Base-by-base conservation (phyloP, 306 rosid genomes). In the Calophaca sinica region DNA sequence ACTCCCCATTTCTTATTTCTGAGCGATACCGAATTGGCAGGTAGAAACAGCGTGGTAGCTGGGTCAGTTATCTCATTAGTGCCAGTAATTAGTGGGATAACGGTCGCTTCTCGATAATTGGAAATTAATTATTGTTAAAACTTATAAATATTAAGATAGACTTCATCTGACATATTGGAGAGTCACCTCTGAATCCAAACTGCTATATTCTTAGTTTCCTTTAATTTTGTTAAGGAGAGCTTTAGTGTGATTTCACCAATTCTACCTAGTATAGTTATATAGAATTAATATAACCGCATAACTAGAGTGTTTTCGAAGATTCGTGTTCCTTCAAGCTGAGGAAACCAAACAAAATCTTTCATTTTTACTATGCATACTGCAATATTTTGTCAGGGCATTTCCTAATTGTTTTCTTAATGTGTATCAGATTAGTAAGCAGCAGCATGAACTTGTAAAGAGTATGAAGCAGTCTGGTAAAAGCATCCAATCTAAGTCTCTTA, bases 401-500 rank as follows among this genome's bases (percentile, higher is more conserved):
- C 51, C 79, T 83, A 68, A 84, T 72, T 49, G 68, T 75, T 69
- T 65, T 35, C 78, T 70, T 72, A 48, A 32, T 84, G 53, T 74
- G 59, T 80, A 84, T 84, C 91, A 94, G 99, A 86, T 94, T 79
- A 94, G 96, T 79, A 94, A 79, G 86, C 87, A 86, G 86, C 97
- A 94, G 82, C 91, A 86, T 80, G 93, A 94, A 67, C 89, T 94
- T 72, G 93, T 94, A 68, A 90, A 86, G 87, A 92, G 83, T 78
- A 89, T 94, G 99, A 92, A 94, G 84, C 94, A 86, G 84, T 86
- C 94, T 54, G 93, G 92, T 65, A 87, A 85, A 81, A 88, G 89
- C 80, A 87, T 90, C 75, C 93, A 86, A 61, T 87, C 92, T 49
- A 87, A 86, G 84, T 87, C 97, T 63, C 96, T 94, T 58, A 86